phyloP scores from a whole-genome alignment of 164 flowering plant species.

The Stephania japonica region DNA sequence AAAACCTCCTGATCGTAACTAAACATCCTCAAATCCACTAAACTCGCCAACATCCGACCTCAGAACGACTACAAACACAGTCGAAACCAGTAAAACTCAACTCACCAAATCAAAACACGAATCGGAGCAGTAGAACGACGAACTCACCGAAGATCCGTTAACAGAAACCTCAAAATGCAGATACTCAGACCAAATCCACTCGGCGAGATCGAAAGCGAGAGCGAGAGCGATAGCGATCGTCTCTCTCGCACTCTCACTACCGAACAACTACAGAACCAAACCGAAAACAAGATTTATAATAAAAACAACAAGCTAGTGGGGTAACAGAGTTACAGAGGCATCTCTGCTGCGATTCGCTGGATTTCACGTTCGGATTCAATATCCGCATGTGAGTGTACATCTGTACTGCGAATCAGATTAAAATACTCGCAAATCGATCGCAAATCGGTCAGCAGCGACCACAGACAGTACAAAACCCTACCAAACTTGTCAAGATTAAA shows the following conservation, averaged over 20 bases:
- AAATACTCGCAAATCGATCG: not conserved
- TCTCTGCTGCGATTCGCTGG: not conserved
- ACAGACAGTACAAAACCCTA: not conserved
- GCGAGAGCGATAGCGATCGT: not conserved
- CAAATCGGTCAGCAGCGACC: too few species aligned
- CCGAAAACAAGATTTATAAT: not conserved
- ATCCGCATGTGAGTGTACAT: not conserved
- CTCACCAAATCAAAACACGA: not conserved
- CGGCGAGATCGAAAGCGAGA: not conserved
- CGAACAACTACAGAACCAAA: not conserved
- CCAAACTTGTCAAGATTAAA: not conserved
- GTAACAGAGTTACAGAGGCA: not conserved
- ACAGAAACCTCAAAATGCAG: not conserved
- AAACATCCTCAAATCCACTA: not conserved
- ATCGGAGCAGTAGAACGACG: not conserved
- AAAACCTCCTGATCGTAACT: not conserved
- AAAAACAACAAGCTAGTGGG: not conserved
- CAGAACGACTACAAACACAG: not conserved
- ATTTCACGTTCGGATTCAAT: slow-evolving; percentile 1
- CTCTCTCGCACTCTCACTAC: not conserved
- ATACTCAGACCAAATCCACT: not conserved
- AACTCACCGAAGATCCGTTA: not conserved
- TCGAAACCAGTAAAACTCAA: not conserved
- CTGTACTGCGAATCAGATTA: not conserved
- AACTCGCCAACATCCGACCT: not conserved